Percentiles rank a stretch among this genome's conserved stretches.
These are phyloP conservation scores for Piedraia hortae DNA, from an alignment of 2,329 filamentous ascomycete genomes.

Conservation along the genomic window DNA sequence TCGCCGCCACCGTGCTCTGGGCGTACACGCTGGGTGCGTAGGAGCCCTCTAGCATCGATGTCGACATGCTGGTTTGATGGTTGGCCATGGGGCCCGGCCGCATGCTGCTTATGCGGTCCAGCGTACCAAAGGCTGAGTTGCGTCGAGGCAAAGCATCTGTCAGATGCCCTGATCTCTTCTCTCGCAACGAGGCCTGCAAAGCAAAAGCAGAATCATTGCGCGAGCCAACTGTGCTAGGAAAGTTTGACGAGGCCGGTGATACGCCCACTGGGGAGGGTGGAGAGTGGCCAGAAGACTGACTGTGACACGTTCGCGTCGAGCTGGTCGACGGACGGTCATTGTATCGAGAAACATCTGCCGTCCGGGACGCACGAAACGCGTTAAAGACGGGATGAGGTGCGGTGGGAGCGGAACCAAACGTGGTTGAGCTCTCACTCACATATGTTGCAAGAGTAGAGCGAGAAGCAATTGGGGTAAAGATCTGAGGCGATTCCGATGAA, in stretches of 20 bases:
- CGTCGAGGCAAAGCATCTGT: constrained; percentile 31
- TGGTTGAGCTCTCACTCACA: constrained; percentile 67
- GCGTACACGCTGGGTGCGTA: constrained; percentile 69
- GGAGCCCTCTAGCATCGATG: constrained; percentile 28
- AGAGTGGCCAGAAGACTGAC: constrained; percentile 16
- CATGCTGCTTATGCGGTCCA: constrained; percentile 42
- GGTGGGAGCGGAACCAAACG: constrained; percentile 38
- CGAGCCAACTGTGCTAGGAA: constrained; percentile 57
- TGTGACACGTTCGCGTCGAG: constrained; percentile 20
- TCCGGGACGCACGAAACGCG: constrained; percentile 52
- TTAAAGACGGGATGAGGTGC: constrained; percentile 57
- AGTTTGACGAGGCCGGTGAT: constrained; percentile 53
- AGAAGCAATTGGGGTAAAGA: constrained; percentile 47
- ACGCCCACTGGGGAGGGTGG: constrained; percentile 42
- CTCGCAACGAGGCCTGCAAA: constrained; percentile 56
- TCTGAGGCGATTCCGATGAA: constrained; percentile 54
- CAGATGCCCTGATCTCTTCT: constrained; percentile 78
- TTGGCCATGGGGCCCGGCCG: constrained; percentile 33
- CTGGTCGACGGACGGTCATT: constrained; percentile 56
- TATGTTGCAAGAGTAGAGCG: constrained; percentile 56
- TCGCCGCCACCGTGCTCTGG: constrained; percentile 60
- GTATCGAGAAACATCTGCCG: constrained; percentile 25
- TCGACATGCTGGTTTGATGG: constrained; percentile 33
- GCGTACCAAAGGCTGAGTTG: constrained; percentile 57
- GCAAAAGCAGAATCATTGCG: constrained; percentile 80